phyloP scores from a whole-genome alignment of 1,284 basidiomycete species.

The Ganoderma sinense region DNA sequence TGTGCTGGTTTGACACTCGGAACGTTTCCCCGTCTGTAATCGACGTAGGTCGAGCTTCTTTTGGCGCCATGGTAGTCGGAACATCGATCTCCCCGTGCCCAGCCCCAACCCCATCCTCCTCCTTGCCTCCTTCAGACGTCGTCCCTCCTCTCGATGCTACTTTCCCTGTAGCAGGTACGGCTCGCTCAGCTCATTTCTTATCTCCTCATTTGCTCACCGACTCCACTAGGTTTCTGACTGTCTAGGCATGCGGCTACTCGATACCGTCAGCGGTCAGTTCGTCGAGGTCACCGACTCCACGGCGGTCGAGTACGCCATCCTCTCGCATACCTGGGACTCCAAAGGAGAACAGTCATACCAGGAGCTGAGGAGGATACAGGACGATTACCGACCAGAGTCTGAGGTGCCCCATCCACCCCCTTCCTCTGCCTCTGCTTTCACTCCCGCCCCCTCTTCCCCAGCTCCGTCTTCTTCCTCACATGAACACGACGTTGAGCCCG shows the following conservation, averaged over 20 bases:
- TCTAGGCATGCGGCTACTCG: conserved; percentile 13
- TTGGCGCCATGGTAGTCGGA: conserved; percentile 2
- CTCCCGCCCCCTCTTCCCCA: not conserved
- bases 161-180: not conserved
- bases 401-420: not conserved
- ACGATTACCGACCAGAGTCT: not conserved
- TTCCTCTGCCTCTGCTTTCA: not conserved
- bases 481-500: not conserved
- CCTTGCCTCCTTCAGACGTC: not conserved
- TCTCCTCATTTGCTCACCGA: not conserved
- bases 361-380: conserved; percentile 5
- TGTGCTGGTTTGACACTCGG: not conserved
- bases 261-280: conserved; percentile 13
- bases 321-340: conserved; percentile 17
- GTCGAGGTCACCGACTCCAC: conserved; percentile 4
- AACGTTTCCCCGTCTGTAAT: conserved; percentile 3
- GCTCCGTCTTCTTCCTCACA: not conserved
- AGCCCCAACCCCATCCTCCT: not conserved
- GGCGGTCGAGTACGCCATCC: conserved; percentile 9
- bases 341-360: conserved; percentile 18
- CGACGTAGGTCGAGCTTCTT: not conserved
- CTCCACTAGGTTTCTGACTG: not conserved
- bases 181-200: not conserved
- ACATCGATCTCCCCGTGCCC: conserved; percentile 3
- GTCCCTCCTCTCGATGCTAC: not conserved